phyloP scores from a whole-genome alignment of 202 grass and related monocot species.

The Eragrostis tef region DNA sequence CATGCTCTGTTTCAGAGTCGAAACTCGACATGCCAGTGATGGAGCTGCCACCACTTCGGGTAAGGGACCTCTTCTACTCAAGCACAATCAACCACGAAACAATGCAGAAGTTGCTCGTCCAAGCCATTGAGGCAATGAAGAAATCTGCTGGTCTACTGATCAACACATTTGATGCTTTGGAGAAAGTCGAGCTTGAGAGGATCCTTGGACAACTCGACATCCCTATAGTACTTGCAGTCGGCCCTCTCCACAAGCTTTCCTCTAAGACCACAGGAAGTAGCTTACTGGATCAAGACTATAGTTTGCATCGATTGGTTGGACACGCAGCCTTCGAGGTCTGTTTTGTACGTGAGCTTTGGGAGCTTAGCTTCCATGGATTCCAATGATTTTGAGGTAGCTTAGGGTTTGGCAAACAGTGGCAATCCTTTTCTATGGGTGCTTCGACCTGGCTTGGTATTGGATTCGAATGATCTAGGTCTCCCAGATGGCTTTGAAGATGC shows the following conservation, averaged over 20 bases:
- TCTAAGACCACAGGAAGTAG: conserved; percentile 7
- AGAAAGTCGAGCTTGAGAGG: conserved; percentile 21
- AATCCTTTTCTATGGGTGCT: conserved; percentile 71
- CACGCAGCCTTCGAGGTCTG: conserved; percentile 45
- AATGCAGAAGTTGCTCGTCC: not conserved
- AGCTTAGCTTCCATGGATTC: conserved; percentile 59
- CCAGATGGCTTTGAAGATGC: conserved; percentile 24
- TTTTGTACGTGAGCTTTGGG: conserved; percentile 77
- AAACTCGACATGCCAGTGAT: conserved; percentile 22
- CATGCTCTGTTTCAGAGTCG: conserved; percentile 29
- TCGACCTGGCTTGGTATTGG: conserved; percentile 25
- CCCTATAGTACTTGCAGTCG: conserved; percentile 16
- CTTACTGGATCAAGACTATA: conserved; percentile 44
- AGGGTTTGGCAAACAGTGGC: conserved; percentile 56
- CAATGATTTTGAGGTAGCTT: conserved; percentile 54
- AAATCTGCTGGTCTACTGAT: conserved; percentile 44
- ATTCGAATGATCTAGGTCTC: not conserved
- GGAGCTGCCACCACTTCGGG: conserved; percentile 50
- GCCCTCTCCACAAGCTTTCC: conserved; percentile 68
- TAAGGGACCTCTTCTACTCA: conserved; percentile 39
- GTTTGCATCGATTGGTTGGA: conserved; percentile 69
- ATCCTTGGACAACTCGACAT: conserved; percentile 4
- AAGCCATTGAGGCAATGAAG: not conserved
- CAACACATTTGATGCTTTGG: conserved; percentile 36
- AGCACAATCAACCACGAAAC: not conserved